A percentile compares a stretch with the other conserved stretches of the same genome.
Conservation (phyloP, 2,329 filamentous ascomycete species). For the Ceratocystis harringtonii region DNA sequence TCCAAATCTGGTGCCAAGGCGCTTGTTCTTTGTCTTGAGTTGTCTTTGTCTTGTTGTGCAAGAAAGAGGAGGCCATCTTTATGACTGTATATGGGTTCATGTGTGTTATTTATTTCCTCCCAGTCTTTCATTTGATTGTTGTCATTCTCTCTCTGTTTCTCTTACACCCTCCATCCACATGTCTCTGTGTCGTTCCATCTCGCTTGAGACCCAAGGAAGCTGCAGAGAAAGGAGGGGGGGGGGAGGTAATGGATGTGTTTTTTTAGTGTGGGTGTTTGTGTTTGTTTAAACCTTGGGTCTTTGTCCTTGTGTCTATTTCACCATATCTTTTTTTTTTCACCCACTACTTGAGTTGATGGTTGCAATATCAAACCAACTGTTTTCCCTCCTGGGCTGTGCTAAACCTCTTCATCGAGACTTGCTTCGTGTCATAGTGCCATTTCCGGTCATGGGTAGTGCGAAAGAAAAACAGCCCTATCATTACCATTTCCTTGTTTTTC, state of each 20-base stretch:
- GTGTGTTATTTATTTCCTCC: slow-evolving; percentile 12
- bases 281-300: not conserved
- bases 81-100: slow-evolving; percentile 18
- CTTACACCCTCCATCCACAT: not conserved
- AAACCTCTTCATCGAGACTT: not conserved
- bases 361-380: not conserved
- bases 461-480: not conserved
- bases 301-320: not conserved
- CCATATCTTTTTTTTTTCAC: not conserved
- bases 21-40: slow-evolving; percentile 6
- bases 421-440: not conserved
- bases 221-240: not conserved
- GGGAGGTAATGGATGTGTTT: not conserved
- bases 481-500: not conserved
- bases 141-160: not conserved
- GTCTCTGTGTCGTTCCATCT: not conserved
- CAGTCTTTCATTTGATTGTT: not conserved
- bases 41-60: slow-evolving; percentile 1
- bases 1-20: not conserved
- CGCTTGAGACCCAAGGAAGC: no score
- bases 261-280: not conserved
- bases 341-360: not conserved
- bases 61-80: slow-evolving; percentile 14
- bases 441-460: not conserved
- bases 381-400: not conserved